Evolutionary conservation across 1,139 yeast species (phyloP).

Genomic region (Hyphopichia burtonii): DNA sequence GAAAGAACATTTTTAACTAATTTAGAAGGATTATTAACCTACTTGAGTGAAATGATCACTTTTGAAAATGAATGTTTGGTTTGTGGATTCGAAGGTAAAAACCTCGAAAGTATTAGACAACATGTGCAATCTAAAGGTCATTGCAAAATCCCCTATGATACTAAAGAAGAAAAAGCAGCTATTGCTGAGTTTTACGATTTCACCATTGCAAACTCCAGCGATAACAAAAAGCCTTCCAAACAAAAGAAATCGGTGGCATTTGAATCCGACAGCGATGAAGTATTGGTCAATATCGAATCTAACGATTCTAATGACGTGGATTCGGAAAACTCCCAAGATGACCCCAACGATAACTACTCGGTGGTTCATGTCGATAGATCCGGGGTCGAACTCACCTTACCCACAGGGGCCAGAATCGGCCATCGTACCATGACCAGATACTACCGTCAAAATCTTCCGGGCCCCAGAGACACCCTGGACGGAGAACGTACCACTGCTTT

Average conservation of each 20-base stretch:
- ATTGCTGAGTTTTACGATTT: constrained; percentile 47
- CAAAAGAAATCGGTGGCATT: constrained; percentile 26
- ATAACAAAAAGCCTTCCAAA: constrained; percentile 12
- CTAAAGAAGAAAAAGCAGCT: constrained; percentile 39
- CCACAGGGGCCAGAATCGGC: constrained; percentile 50
- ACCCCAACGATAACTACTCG: constrained; percentile 26
- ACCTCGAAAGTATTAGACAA: constrained; percentile 50
- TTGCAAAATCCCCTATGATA: constrained; percentile 54
- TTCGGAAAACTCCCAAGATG: constrained; percentile 4
- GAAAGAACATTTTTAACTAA: constrained; percentile 43
- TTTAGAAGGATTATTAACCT: constrained; percentile 44
- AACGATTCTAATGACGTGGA: constrained; percentile 22
- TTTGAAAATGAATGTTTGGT: constrained; percentile 50
- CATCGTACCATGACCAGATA: constrained; percentile 48
- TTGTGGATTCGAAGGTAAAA: constrained; percentile 54
- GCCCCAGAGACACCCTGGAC: constrained; percentile 25
- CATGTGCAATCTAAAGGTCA: constrained; percentile 54
- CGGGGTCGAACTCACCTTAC: constrained; percentile 44
- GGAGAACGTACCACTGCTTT: constrained; percentile 36
- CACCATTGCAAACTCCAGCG: constrained; percentile 15
- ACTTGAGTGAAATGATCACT: constrained; percentile 42
- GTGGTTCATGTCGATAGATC: constrained; percentile 36
- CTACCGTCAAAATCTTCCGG: constrained; percentile 37
- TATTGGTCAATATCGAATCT: constrained; percentile 17
- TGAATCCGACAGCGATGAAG: constrained; percentile 12